A percentile compares a stretch with the other conserved stretches of the same genome.
phyloP scores from a whole-genome alignment of 1,139 yeast species.

The Candida dubliniensis region DNA sequence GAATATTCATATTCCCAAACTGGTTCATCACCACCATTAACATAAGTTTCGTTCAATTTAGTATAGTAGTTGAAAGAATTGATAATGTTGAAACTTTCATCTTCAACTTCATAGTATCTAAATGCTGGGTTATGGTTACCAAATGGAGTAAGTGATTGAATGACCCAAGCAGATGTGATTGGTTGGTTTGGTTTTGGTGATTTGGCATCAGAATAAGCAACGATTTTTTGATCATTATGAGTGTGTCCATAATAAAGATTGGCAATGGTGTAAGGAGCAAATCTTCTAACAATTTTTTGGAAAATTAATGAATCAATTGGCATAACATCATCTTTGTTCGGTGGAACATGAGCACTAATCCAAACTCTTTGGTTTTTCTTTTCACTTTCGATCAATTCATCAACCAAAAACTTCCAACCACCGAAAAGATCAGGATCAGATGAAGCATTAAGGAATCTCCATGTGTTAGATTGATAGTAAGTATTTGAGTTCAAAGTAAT shows the following conservation, averaged over 20 bases:
- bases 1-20: constrained; percentile 56
- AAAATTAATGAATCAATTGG: constrained; percentile 61
- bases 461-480: constrained; percentile 64
- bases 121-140: constrained; percentile 65
- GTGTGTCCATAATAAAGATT: constrained; percentile 72
- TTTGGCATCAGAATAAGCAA: constrained; percentile 46
- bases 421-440: constrained; percentile 64
- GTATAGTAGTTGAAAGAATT: constrained; percentile 59
- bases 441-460: constrained; percentile 56
- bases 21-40: constrained; percentile 49
- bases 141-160: constrained; percentile 65
- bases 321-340: constrained; percentile 52
- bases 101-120: constrained; percentile 70
- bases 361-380: constrained; percentile 60
- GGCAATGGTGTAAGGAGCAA: constrained; percentile 68
- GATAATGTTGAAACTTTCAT: constrained; percentile 58
- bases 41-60: constrained; percentile 50
- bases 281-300: constrained; percentile 59
- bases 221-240: constrained; percentile 65
- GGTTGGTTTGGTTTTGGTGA: constrained; percentile 35
- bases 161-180: constrained; percentile 60
- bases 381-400: constrained; percentile 63
- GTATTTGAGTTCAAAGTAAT: constrained; percentile 67
- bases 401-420: constrained; percentile 58
- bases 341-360: constrained; percentile 71